Conservation (phyloP, 495 filamentous ascomycete species). For the Aspergillus wentii region DNA sequence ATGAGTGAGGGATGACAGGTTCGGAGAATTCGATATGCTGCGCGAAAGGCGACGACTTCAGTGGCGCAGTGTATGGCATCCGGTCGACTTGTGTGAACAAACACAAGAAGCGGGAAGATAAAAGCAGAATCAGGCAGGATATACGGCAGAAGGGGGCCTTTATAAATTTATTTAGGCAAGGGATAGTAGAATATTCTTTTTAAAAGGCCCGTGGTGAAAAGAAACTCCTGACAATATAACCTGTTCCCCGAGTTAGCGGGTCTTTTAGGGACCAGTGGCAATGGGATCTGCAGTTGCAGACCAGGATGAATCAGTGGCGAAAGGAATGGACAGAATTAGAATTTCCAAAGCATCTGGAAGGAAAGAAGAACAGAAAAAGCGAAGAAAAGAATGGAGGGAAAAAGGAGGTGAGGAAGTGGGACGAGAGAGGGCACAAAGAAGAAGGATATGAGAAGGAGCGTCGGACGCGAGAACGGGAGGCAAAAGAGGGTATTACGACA, state of each 20-base stretch:
- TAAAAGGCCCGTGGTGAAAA: no score
- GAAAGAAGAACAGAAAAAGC: conserved; percentile 6
- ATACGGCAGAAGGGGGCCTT: conserved; percentile 1
- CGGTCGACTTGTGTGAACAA: conserved; percentile 43
- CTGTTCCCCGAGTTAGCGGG: no score
- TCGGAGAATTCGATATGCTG: conserved; percentile 58
- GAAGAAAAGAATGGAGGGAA: conserved; percentile 2
- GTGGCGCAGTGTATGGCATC: conserved; percentile 95
- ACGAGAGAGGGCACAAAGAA: no score
- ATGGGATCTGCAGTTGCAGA: no score
- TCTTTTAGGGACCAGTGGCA: no score
- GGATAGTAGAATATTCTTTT: no score
- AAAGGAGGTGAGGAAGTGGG: no score
- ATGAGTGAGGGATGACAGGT: conserved; percentile 53
- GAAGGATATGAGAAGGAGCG: conserved; percentile 11
- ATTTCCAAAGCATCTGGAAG: conserved; percentile 9
- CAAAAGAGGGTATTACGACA: background rate
- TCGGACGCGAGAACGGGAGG: background rate
- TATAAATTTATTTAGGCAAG: no score
- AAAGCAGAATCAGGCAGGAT: background rate
- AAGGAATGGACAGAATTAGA: conserved; percentile 14
- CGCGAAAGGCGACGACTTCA: conserved; percentile 73
- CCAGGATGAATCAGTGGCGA: conserved; percentile 6
- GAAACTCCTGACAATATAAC: no score
- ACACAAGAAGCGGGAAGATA: conserved; percentile 27